Conservation (phyloP, 2,329 filamentous ascomycete species). For the Thielaviopsis populi region DNA sequence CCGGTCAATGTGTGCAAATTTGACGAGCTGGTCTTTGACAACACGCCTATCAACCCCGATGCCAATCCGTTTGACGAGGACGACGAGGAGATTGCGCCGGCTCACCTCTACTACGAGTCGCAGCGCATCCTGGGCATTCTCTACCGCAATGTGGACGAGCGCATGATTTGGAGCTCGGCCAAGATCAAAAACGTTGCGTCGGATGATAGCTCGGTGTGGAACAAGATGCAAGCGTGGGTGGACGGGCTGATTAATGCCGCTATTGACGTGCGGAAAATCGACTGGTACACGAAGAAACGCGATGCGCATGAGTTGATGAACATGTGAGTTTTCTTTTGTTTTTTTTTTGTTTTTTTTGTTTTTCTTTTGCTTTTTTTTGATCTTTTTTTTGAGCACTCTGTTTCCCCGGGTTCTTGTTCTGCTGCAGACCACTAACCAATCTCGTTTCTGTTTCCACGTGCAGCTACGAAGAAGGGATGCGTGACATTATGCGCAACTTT, state of each 20-base stretch:
- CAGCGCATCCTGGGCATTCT: slow-evolving; percentile 53
- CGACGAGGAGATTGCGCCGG: slow-evolving; percentile 29
- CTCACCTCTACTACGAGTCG: slow-evolving; percentile 48
- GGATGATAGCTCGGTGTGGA: slow-evolving; percentile 29
- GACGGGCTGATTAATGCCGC: slow-evolving; percentile 17
- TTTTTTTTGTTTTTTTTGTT: no score
- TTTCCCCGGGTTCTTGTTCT: no score
- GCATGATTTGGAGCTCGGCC: slow-evolving; percentile 42
- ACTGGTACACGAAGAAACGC: slow-evolving; percentile 24
- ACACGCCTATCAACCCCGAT: slow-evolving; percentile 21
- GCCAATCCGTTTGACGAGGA: slow-evolving; percentile 24
- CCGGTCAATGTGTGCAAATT: slow-evolving; percentile 31
- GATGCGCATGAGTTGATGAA: slow-evolving; percentile 32
- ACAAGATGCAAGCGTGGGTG: slow-evolving; percentile 25
- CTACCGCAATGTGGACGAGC: slow-evolving; percentile 60
- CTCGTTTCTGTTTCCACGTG: neutral
- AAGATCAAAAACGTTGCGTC: slow-evolving; percentile 25
- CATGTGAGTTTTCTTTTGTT: slow-evolving; percentile 32
- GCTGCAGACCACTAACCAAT: neutral
- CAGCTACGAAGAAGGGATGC: slow-evolving; percentile 19
- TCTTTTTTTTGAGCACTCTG: no score
- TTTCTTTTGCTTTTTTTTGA: no score
- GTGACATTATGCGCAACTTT: slow-evolving; percentile 21
- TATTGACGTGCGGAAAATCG: slow-evolving; percentile 19
- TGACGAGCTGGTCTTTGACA: slow-evolving; percentile 28